These are phyloP conservation scores for Trypanosoma mega DNA, from an alignment of 208 protist species.

Conservation along the genomic window DNA sequence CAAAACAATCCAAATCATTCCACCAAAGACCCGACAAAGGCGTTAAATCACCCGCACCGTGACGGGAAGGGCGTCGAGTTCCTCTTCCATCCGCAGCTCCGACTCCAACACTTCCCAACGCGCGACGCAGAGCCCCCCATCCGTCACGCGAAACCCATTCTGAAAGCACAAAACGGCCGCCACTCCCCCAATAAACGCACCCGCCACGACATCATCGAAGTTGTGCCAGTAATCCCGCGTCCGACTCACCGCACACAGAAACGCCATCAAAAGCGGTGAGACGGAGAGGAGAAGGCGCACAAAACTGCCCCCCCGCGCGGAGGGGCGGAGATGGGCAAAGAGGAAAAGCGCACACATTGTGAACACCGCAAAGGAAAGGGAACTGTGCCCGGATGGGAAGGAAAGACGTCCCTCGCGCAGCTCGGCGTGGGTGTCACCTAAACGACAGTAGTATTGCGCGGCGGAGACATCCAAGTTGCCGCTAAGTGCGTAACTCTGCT, in stretches of 20 bases:
- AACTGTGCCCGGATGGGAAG: slow-evolving; percentile 93
- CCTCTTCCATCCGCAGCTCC: neutral
- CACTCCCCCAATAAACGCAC: slow-evolving; percentile 61
- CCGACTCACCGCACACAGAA: slow-evolving; percentile 74
- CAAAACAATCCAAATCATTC: too few relatives aligned
- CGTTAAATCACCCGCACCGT: neutral
- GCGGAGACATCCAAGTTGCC: neutral
- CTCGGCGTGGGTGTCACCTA: slow-evolving; percentile 32
- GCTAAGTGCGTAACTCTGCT: slow-evolving; percentile 19
- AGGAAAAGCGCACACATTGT: slow-evolving; percentile 68
- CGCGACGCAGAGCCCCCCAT: slow-evolving; percentile 5
- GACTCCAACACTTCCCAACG: neutral
- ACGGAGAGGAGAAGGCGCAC: slow-evolving; percentile 54
- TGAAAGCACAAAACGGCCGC: slow-evolving; percentile 44
- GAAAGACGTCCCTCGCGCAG: slow-evolving; percentile 81
- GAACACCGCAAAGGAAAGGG: slow-evolving; percentile 75
- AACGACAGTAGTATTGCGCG: slow-evolving; percentile 50
- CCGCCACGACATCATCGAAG: slow-evolving; percentile 82
- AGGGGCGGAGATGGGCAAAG: slow-evolving; percentile 62
- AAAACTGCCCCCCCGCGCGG: slow-evolving; percentile 65
- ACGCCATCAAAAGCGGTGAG: slow-evolving; percentile 47
- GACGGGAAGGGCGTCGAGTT: neutral
- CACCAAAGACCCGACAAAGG: neutral
- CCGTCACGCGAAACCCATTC: slow-evolving; percentile 10
- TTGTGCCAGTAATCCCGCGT: slow-evolving; percentile 88